Base-by-base conservation (phyloP, 345 rosid genomes). In the Kandelia obovata region DNA sequence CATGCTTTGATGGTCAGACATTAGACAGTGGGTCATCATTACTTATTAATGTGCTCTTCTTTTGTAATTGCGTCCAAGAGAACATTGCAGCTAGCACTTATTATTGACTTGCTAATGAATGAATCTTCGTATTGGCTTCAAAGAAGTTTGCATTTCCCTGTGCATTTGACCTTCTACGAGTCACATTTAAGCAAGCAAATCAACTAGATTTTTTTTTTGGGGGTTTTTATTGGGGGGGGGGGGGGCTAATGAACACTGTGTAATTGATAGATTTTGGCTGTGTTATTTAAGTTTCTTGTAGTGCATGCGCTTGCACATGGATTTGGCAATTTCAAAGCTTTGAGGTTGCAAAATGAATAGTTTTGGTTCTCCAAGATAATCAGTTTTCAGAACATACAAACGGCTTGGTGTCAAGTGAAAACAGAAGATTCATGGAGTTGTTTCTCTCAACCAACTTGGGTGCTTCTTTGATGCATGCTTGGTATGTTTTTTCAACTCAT, bases 11-110 rank as follows among this genome's bases (percentile, higher is more conserved):
- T 69, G 53, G 62, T 68, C 71, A 60, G 85, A 78, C 84, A 82
- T 51, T 49, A 52, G 62, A 67, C 72, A 73, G 73, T 82, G 85
- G 84, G 81, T 53, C 68, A 81, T 74, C 46, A 77, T 84, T 53
- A 65, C 67, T 66, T 30, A 5, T 32, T n/a, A 15, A 63, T 64
- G 47, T 62, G 5, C 52, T 68, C 53, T 5, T 10, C 3, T 37
- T 21, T 37, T 21, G 51, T 20, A 47, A 47, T 57, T 49, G 39
- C 47, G 59, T 55, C 15, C 20, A 62, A 39, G 71, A 58, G 70
- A 74, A 74, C 51, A 35, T 65, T 20, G 31, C 64, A 56, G 23
- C 27, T 37, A 27, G 49, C 21, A 13, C 30, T 55, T 20, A 30
- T 6, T 53, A n/a, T 59, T 37, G 37, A 47, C 52, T 28, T 10